Evolutionary conservation across 2,329 filamentous ascomycete species (phyloP).

Genomic region (Verticillium dahliae): DNA sequence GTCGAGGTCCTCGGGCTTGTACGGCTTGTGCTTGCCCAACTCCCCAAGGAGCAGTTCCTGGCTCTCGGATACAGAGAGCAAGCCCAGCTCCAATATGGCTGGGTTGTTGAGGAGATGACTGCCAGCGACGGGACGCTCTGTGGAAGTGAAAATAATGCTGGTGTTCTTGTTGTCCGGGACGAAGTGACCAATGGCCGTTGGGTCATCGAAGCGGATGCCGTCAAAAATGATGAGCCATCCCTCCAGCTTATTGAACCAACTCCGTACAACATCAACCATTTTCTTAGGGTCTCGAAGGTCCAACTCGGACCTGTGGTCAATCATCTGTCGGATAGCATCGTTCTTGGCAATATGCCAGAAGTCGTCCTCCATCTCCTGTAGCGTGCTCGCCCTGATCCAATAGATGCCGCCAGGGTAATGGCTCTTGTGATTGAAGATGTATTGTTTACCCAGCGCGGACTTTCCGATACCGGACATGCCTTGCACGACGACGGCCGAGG

Average conservation of each 20-base stretch:
- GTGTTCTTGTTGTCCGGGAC: constrained; percentile 59
- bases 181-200: constrained; percentile 46
- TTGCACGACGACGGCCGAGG: constrained; percentile 57
- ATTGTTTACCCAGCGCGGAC: constrained; percentile 61
- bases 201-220: constrained; percentile 54
- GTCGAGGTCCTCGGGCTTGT: constrained; percentile 43
- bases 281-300: constrained; percentile 31
- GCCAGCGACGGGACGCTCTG: constrained; percentile 49
- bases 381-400: constrained; percentile 60
- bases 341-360: constrained; percentile 61
- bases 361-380: constrained; percentile 51
- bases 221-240: constrained; percentile 65
- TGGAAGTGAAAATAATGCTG: constrained; percentile 62
- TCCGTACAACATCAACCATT: constrained; percentile 50
- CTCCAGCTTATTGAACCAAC: constrained; percentile 55
- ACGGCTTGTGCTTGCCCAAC: constrained; percentile 50
- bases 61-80: constrained; percentile 50
- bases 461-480: constrained; percentile 63
- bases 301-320: constrained; percentile 24
- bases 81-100: constrained; percentile 47
- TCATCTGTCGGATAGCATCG: constrained; percentile 38
- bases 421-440: constrained; percentile 52
- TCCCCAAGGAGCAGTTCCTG: constrained; percentile 56
- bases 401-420: constrained; percentile 62
- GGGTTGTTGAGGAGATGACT: constrained; percentile 54